Percentiles rank a stretch among this genome's conserved stretches.
Conservation (phyloP, 805 yeast genomes). For the Candida patagonica region DNA sequence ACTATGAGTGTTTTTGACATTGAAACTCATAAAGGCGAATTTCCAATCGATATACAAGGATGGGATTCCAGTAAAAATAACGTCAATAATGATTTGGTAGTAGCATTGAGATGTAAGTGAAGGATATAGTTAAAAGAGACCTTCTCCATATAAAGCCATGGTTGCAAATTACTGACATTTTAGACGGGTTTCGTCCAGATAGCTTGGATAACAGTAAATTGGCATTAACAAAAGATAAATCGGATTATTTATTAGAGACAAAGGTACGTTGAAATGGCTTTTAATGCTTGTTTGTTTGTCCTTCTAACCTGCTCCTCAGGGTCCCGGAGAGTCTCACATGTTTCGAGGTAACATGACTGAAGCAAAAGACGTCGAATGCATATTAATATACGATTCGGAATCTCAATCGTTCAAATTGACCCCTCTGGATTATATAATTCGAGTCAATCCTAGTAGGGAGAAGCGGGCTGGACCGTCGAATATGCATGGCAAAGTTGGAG, state of each 20-base stretch:
- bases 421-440: conserved; percentile 16
- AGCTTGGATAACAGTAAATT: conserved; percentile 13
- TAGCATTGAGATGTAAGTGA: conserved; percentile 9
- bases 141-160: background rate
- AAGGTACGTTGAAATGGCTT: background rate
- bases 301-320: background rate
- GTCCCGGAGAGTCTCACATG: conserved; percentile 11
- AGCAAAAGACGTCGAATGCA: conserved; percentile 44
- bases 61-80: background rate
- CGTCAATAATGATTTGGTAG: background rate
- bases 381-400: conserved; percentile 70
- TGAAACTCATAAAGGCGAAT: conserved; percentile 6
- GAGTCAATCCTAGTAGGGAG: conserved; percentile 18
- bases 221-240: conserved; percentile 13
- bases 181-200: conserved; percentile 20
- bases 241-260: conserved; percentile 15
- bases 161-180: background rate
- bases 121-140: conserved; percentile 6
- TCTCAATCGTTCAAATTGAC: conserved; percentile 18
- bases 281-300: background rate
- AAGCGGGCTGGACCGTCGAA: too few species aligned
- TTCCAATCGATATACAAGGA: conserved; percentile 8
- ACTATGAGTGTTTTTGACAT: conserved; percentile 3
- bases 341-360: conserved; percentile 21
- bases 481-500: too few species aligned